Percentiles rank a stretch among this genome's conserved stretches.
Evolutionary conservation across 805 yeast species (phyloP).

Genomic region (Metschnikowia shivogae): DNA sequence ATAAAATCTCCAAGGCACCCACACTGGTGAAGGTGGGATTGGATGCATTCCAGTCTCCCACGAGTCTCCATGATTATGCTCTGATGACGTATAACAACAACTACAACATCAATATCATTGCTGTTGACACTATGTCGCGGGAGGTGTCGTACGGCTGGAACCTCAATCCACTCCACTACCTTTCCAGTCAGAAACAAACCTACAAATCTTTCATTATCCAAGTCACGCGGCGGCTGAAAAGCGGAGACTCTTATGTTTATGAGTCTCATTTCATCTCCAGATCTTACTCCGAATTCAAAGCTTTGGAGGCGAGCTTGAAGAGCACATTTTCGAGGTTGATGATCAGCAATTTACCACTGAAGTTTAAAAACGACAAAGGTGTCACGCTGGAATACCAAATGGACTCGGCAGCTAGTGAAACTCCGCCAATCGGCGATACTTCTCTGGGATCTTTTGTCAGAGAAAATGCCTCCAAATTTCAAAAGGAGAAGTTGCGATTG

Average conservation of each 20-base stretch:
- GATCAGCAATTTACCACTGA: slow-evolving; percentile 57
- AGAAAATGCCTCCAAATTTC: slow-evolving; percentile 26
- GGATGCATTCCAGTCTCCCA: slow-evolving; percentile 13
- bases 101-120: slow-evolving; percentile 59
- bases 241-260: slow-evolving; percentile 10
- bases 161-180: slow-evolving; percentile 11
- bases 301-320: slow-evolving; percentile 50
- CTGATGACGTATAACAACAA: slow-evolving; percentile 48
- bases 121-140: slow-evolving; percentile 44
- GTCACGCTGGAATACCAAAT: not conserved
- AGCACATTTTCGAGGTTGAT: slow-evolving; percentile 60
- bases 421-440: not conserved
- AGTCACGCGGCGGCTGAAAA: slow-evolving; percentile 25
- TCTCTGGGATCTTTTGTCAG: not conserved
- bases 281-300: slow-evolving; percentile 64
- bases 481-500: slow-evolving; percentile 73
- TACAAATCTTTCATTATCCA: slow-evolving; percentile 48
- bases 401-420: not conserved
- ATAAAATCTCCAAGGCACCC: slow-evolving; percentile 24
- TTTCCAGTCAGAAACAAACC: slow-evolving; percentile 5
- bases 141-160: slow-evolving; percentile 15
- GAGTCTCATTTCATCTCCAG: slow-evolving; percentile 49
- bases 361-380: slow-evolving; percentile 40
- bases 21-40: slow-evolving; percentile 12
- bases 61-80: slow-evolving; percentile 11